Evolutionary conservation across 1,139 yeast genomes (phyloP).

Genomic region (Wickerhamomyces sp.): DNA sequence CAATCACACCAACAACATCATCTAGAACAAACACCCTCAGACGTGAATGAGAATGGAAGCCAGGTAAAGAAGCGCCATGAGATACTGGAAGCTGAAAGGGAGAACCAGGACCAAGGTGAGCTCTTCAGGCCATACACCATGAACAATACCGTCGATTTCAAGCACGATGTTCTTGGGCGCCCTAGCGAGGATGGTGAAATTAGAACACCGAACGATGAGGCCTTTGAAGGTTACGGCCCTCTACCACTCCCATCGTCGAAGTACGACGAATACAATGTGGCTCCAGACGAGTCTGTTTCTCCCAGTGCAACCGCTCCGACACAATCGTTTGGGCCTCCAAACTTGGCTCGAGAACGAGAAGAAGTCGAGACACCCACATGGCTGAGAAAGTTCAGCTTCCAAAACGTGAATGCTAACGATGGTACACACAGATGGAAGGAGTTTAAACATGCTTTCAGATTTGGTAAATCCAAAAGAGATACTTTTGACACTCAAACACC

Average conservation of each 20-base stretch:
- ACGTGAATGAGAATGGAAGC: background rate
- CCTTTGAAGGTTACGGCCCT: slow-evolving; percentile 1
- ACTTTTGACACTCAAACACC: background rate
- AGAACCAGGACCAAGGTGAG: slow-evolving; percentile 8
- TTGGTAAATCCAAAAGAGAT: slow-evolving; percentile 14
- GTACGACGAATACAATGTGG: background rate
- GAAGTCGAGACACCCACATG: slow-evolving; percentile 20
- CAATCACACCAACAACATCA: background rate
- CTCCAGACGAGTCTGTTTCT: background rate
- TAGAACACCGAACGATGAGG: slow-evolving; percentile 4
- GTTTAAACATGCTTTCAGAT: slow-evolving; percentile 22
- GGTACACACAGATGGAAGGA: slow-evolving; percentile 21
- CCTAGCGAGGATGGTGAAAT: slow-evolving; percentile 11
- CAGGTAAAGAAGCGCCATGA: background rate
- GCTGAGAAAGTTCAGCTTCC: slow-evolving; percentile 18
- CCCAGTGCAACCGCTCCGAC: background rate
- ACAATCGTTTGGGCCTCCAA: background rate
- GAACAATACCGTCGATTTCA: slow-evolving; percentile 15
- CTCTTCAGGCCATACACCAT: slow-evolving; percentile 15
- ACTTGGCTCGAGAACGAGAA: slow-evolving; percentile 1
- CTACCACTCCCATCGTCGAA: slow-evolving; percentile 3
- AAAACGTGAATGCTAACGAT: slow-evolving; percentile 3
- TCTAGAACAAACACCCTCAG: background rate
- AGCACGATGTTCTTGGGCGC: slow-evolving; percentile 11
- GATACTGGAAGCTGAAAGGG: background rate